Evolutionary conservation across 208 protist species (phyloP).

Genomic region (Hexamita inflata): DNA sequence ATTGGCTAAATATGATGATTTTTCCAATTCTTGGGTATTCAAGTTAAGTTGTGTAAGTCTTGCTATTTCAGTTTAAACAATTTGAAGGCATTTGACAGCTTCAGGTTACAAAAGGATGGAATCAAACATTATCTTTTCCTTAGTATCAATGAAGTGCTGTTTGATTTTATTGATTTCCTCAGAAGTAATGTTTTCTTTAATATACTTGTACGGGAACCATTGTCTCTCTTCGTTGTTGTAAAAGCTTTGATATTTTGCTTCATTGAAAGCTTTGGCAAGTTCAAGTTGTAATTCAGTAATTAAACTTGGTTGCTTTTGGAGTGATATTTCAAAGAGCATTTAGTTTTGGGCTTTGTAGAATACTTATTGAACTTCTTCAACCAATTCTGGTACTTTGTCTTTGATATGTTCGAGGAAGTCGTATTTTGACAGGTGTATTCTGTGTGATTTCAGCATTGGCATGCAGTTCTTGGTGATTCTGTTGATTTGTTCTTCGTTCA

Average conservation of each 20-base stretch:
- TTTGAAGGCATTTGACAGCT: conserved; percentile 1
- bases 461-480: not conserved
- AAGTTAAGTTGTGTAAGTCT: not conserved
- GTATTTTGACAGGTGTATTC: not conserved
- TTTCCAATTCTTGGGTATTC: not conserved
- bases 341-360: conserved; percentile 9
- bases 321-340: not conserved
- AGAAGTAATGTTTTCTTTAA: not conserved
- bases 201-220: not conserved
- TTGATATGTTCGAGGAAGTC: not conserved
- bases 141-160: not conserved
- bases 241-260: not conserved
- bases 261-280: not conserved
- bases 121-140: not conserved
- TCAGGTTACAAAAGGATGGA: not conserved
- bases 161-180: not conserved
- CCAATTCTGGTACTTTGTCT: not conserved
- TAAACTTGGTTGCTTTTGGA: not conserved
- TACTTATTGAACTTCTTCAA: not conserved
- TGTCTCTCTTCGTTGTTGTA: not conserved
- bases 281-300: not conserved
- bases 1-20: not conserved
- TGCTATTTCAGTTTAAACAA: not conserved
- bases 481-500: not conserved
- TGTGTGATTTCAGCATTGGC: not conserved